phyloP scores from a whole-genome alignment of 2,329 filamentous ascomycete species.

The Paradendryphiella salina region DNA sequence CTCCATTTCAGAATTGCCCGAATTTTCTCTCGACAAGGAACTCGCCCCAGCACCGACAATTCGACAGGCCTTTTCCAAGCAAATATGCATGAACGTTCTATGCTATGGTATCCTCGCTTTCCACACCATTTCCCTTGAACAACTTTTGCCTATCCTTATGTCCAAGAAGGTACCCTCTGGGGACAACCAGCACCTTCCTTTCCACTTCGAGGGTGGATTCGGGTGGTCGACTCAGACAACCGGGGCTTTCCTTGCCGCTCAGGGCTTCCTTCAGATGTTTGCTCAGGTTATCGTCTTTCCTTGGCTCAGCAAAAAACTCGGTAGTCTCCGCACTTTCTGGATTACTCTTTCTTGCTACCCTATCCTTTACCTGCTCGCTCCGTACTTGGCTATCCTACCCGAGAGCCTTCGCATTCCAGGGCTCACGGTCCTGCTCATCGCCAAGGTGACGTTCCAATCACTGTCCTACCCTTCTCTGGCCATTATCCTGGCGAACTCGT shows the following conservation, averaged over 20 bases:
- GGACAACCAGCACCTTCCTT: conserved; percentile 65
- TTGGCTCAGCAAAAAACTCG: conserved; percentile 71
- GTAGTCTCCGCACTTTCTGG: conserved; percentile 79
- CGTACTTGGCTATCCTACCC: conserved; percentile 86
- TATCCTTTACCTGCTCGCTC: conserved; percentile 80
- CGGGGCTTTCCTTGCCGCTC: conserved; percentile 83
- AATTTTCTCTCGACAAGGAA: conserved; percentile 41
- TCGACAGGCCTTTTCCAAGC: conserved; percentile 74
- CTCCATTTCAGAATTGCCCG: conserved; percentile 40
- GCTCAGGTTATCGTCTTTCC: conserved; percentile 86
- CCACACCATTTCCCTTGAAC: conserved; percentile 96
- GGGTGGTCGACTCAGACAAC: conserved; percentile 80
- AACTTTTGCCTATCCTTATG: conserved; percentile 89
- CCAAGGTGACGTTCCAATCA: conserved; percentile 91
- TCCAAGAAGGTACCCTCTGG: conserved; percentile 64
- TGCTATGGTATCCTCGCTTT: conserved; percentile 93
- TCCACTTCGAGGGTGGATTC: conserved; percentile 88
- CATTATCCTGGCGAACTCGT: conserved; percentile 86
- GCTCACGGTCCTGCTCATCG: conserved; percentile 76
- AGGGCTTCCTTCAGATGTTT: conserved; percentile 87
- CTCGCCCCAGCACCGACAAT: conserved; percentile 26
- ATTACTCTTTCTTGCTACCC: conserved; percentile 83
- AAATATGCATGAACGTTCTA: conserved; percentile 83
- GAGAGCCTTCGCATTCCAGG: conserved; percentile 69
- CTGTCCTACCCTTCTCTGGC: conserved; percentile 89